Base-by-base conservation (phyloP, 2,329 filamentous ascomycete genomes). In the Colletotrichum destructivum region DNA sequence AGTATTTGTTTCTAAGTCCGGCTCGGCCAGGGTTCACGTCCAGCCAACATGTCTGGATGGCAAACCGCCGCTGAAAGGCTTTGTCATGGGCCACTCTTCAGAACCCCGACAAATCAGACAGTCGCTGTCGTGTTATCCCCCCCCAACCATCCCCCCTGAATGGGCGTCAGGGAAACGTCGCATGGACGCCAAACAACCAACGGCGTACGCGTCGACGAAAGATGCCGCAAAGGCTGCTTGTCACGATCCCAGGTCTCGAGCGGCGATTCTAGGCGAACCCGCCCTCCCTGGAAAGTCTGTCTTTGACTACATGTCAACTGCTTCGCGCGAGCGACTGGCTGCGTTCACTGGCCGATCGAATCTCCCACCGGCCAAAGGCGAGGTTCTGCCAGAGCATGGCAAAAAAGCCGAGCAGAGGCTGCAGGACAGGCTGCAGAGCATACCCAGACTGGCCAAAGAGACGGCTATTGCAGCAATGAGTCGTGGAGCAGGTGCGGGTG, bases 241-340 rank as follows among this genome's bases (percentile, higher is more conserved):
- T 1, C 87, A 97, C 11, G 91, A 97, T 79, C 91, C 94, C 0
- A 92, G 90, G 77, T 87, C 92, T 52, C 90, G 96, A 73, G 95
- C 95, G 15, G 90, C 90, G 44, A 66, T 66, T 38, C 86, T 98
- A 1, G 94, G 94, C 42, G 94, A 97, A 82, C 84, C 88, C 21
- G 88, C 90, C 46, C 85, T 98, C 0, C 95, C 95, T 0, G 94
- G 94, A 0, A 98, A 98, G 83, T 98, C 96, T 0, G 91, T 99
- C 3, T 99, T 98, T 80, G 95, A 98, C 82, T 99, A 93, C 81
- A 88, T 99, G 75, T 93, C 93, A 0, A 87, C 94, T 0, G 88
- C 93, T 44, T 90, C 93, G 4, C 91, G 96, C 73, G 92, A 96
- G 62, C 90, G 92, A 35, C 88, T 99, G 55, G 94, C 88, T 3